phyloP scores from a whole-genome alignment of 106 monocot species.

The Dioscorea zingiberensis region DNA sequence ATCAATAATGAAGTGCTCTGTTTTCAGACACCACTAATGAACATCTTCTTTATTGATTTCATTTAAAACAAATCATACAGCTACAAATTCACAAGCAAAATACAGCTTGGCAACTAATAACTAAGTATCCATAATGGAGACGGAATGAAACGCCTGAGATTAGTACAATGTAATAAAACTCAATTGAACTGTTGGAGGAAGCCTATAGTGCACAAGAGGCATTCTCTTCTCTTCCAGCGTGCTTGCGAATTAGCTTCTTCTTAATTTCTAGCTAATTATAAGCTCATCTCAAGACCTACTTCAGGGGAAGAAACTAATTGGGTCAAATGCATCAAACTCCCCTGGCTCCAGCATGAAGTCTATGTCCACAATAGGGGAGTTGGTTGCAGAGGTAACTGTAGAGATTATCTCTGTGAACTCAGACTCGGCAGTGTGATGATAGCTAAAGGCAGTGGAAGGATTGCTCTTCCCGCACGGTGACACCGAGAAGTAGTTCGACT shows the following conservation, averaged over 20 bases:
- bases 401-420: slow-evolving; percentile 13
- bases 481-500: slow-evolving; percentile 35
- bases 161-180: not conserved
- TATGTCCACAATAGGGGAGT: slow-evolving; percentile 3
- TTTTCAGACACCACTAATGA: no score
- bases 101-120: no score
- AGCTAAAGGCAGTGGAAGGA: not conserved
- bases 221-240: not conserved
- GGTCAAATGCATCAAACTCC: not conserved
- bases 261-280: not conserved
- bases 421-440: not conserved
- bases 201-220: not conserved
- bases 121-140: no score
- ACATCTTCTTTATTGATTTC: no score
- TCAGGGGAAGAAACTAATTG: not conserved
- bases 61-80: no score
- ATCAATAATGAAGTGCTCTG: no score
- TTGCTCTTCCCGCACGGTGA: slow-evolving; percentile 13
- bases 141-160: no score
- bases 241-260: not conserved
- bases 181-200: not conserved
- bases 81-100: no score
- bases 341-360: not conserved
- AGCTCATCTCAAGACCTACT: not conserved
- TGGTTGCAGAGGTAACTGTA: slow-evolving; percentile 4